Evolutionary conservation across 2,329 filamentous ascomycete genomes (phyloP), one percentile per base, ranked within the genome.

Genomic region (Colletotrichum orbiculare): DNA sequence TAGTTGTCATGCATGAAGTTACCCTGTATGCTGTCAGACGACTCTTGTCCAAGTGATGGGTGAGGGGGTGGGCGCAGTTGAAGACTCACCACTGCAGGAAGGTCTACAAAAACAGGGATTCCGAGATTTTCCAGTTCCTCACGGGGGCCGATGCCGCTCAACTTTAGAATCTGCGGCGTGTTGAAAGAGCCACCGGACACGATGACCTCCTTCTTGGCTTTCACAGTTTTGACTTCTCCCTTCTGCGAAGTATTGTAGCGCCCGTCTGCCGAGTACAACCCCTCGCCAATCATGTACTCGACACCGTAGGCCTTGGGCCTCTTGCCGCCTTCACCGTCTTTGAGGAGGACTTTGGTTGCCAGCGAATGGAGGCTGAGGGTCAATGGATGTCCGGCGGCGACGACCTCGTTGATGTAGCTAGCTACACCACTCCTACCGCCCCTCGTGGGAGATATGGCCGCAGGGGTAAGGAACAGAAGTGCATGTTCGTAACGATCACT

Each of bases 1-100:
- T 80, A 75, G 61, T 79, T 79, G 55, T 86, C 83, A 60, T 75
- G 73, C 88, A 89, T 74, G 73, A 89, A 88, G 46, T 78, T 81
- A 8, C 83, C 84, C 1, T 49, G 46, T 7, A 10, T 3, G 33
- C 2, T 3, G 17, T 88, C 88, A 5, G 7, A 17, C 25, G 4
- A 46, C 15, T 17, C 4, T n/a, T 4, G 8, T 15, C 9, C 8
- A 25, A 7, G 6, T 6, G 2, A n/a, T 17, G 10, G 43, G 13
- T 3, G 7, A 33, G 42, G 13, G 10, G 10, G 15, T 15, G n/a
- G 43, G 43, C 9, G 43, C 12, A 8, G 9, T 13, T 8, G 12
- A 15, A 5, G 12, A 17, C 43, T 46, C 9, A 46, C 43, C 43
- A 91, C 87, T 48, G 87, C 88, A 0, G 87, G 88, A 2, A 88